Percentiles rank a stretch among this genome's conserved stretches.
Evolutionary conservation across 148 eudicot genomes (phyloP).

Genomic region (Vaccinium myrtillus): DNA sequence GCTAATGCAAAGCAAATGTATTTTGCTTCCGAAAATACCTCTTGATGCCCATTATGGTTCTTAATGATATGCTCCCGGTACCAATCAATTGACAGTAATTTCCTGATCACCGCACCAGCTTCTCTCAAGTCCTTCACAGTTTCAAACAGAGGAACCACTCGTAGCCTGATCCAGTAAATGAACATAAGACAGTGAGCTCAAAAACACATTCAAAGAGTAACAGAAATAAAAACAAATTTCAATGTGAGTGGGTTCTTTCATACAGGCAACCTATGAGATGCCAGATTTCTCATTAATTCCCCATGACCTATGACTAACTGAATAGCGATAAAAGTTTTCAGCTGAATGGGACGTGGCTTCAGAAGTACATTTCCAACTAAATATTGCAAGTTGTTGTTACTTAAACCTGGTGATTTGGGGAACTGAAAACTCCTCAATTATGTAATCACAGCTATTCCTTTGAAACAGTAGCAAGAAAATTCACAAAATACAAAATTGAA

Average conservation of each 20-base stretch:
- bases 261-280: neutral
- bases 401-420: neutral
- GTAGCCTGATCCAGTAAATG: slow-evolving; percentile 45
- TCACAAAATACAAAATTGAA: neutral
- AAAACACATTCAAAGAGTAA: neutral
- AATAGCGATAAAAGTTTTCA: neutral
- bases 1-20: neutral
- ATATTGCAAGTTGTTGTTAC: neutral
- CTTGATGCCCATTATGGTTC: slow-evolving; percentile 86
- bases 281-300: neutral
- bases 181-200: slow-evolving; percentile 2
- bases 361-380: neutral
- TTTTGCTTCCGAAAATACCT: slow-evolving; percentile 38
- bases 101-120: slow-evolving; percentile 87
- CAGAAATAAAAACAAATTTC: neutral
- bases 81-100: slow-evolving; percentile 83
- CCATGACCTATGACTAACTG: neutral
- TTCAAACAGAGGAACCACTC: slow-evolving; percentile 93
- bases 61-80: slow-evolving; percentile 71
- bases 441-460: neutral
- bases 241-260: neutral
- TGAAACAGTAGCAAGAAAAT: neutral
- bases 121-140: slow-evolving; percentile 80
- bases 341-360: too few species aligned
- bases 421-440: neutral